These are phyloP conservation scores for Rutstroemia sydowiana DNA, from an alignment of 2,329 filamentous ascomycete species.

Conservation along the genomic window DNA sequence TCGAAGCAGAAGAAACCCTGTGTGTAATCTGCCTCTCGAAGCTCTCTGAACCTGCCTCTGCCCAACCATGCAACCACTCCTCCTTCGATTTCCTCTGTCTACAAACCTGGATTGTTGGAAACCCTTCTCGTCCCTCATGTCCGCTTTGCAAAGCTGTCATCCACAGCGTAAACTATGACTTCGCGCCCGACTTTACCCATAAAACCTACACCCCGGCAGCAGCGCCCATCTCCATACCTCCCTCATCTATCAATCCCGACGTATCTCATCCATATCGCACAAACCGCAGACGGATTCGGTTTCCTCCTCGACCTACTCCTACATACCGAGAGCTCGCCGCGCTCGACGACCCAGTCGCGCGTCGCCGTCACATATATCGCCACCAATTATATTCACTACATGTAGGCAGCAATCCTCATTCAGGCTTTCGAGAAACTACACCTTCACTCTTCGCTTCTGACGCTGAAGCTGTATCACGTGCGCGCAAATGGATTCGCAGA, in stretches of 20 bases:
- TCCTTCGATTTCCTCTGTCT: conserved; percentile 85
- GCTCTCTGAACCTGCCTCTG: conserved; percentile 63
- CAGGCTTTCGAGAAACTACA: conserved; percentile 66
- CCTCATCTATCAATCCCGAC: neutral
- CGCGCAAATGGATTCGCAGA: conserved; percentile 72
- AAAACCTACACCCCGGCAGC: conserved; percentile 55
- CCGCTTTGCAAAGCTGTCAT: conserved; percentile 62
- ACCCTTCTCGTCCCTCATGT: conserved; percentile 67
- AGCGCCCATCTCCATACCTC: conserved; percentile 36
- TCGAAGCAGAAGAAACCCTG: conserved; percentile 36
- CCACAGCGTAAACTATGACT: conserved; percentile 57
- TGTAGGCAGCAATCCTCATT: conserved; percentile 73
- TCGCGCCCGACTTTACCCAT: conserved; percentile 43
- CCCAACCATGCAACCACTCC: conserved; percentile 69
- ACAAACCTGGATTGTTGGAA: conserved; percentile 70
- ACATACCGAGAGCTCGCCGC: conserved; percentile 10
- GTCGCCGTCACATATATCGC: conserved; percentile 66
- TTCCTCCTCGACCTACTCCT: neutral
- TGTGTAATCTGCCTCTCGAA: conserved; percentile 85
- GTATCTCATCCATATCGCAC: neutral
- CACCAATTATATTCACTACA: conserved; percentile 69
- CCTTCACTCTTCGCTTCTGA: conserved; percentile 58
- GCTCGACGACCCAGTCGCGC: conserved; percentile 32
- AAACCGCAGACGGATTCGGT: neutral
- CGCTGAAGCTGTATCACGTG: conserved; percentile 63